Conservation (phyloP, 257 asterid genomes). For the Verbascum thapsus region DNA sequence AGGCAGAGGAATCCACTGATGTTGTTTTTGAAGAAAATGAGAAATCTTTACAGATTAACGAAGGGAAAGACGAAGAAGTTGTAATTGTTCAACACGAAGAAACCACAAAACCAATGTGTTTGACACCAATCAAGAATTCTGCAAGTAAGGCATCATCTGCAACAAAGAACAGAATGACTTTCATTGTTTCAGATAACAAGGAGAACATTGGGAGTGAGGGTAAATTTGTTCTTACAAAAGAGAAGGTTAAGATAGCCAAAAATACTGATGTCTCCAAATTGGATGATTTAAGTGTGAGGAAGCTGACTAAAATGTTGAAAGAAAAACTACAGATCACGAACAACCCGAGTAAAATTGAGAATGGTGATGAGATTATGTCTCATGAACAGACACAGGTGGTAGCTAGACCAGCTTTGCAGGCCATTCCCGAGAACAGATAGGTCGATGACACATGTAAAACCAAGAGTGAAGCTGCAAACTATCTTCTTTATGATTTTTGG, state of each 20-base stretch:
- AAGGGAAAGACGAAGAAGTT: background rate
- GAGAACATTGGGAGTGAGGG: conserved; percentile 51
- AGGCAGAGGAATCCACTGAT: conserved; percentile 10
- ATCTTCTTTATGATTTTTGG: too few relatives aligned
- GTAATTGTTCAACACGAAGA: conserved; percentile 19
- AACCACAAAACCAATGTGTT: conserved; percentile 3
- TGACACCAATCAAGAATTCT: conserved; percentile 28
- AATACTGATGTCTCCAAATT: conserved; percentile 15
- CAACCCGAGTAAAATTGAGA: conserved; percentile 18
- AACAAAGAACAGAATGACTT: conserved; percentile 7
- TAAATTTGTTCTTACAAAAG: conserved; percentile 28
- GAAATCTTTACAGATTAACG: too few relatives aligned
- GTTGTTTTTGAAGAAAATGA: background rate
- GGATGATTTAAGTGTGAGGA: conserved; percentile 39
- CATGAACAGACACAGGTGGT: conserved; percentile 22
- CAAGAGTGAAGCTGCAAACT: too few relatives aligned
- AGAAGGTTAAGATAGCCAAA: conserved; percentile 29
- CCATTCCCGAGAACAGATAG: background rate
- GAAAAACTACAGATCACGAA: conserved; percentile 34
- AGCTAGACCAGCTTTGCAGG: conserved; percentile 53
- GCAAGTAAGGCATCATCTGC: conserved; percentile 30
- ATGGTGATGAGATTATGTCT: background rate
- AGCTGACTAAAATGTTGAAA: conserved; percentile 44
- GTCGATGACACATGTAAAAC: background rate
- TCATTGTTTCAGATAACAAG: conserved; percentile 46